Evolutionary conservation across 768 basidiomycete species (phyloP).

Genomic region (Tylopilus felleus): DNA sequence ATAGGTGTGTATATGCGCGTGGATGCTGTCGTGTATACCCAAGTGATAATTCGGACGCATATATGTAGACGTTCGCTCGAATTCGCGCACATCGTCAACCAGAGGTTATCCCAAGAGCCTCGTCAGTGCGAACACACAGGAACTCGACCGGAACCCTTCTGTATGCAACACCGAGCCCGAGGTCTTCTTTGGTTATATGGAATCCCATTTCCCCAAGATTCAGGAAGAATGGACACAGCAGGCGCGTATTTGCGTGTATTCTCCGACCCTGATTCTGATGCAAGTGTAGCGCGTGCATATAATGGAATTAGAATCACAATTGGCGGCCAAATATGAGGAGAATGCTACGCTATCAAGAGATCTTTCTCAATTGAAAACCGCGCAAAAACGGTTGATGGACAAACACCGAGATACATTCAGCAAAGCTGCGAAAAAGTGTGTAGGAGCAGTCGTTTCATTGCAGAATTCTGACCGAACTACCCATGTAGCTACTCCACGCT

Average conservation of each 20-base stretch:
- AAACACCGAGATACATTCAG: constrained; percentile 19
- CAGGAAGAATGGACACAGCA: constrained; percentile 10
- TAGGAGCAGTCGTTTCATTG: neutral
- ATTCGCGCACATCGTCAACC: neutral
- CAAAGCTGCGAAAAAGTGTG: constrained; percentile 21
- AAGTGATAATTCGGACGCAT: constrained; percentile 5
- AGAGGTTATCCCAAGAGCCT: constrained; percentile 8
- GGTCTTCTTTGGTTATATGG: constrained; percentile 3
- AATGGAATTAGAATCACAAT: constrained; percentile 16
- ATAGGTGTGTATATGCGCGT: constrained; percentile 26
- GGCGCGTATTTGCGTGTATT: constrained; percentile 3
- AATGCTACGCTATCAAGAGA: constrained; percentile 8
- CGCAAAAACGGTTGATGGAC: constrained; percentile 11
- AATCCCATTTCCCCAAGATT: neutral
- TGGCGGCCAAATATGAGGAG: constrained; percentile 18
- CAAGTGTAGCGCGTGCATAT: constrained; percentile 18
- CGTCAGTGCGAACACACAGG: constrained; percentile 5
- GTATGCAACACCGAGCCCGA: neutral
- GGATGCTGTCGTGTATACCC: neutral
- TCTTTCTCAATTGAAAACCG: constrained; percentile 12
- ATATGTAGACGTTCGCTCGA: constrained; percentile 11
- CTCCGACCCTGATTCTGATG: neutral
- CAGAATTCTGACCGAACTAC: neutral
- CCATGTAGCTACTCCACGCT: constrained; percentile 28
- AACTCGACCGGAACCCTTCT: neutral